Evolutionary conservation across 371 early-diverging fungal species (phyloP).

Genomic region (Circinella minor): DNA sequence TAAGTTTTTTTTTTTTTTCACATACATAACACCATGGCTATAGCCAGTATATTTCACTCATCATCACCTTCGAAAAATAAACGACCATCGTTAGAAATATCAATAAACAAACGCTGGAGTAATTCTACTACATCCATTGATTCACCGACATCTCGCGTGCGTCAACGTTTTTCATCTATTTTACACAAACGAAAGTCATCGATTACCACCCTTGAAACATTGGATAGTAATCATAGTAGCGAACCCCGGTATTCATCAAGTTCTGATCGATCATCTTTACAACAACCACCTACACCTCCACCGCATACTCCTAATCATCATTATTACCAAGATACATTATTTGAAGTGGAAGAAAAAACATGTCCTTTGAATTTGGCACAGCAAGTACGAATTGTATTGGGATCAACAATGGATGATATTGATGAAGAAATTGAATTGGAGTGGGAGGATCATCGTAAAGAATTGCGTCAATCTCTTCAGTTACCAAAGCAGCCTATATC

Average conservation of each 20-base stretch:
- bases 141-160: conserved; percentile 9
- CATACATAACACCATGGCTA: background rate
- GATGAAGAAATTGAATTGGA: conserved; percentile 32
- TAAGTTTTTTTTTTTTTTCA: background rate
- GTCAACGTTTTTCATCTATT: conserved; percentile 9
- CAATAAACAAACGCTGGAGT: background rate
- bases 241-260: conserved; percentile 12
- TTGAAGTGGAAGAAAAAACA: background rate
- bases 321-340: background rate
- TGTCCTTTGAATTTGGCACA: conserved; percentile 10
- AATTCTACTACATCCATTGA: background rate
- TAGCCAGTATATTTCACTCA: background rate
- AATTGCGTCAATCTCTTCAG: conserved; percentile 20
- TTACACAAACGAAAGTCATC: background rate
- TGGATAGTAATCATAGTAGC: background rate
- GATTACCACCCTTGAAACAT: background rate
- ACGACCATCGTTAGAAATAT: background rate
- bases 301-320: background rate
- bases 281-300: conserved; percentile 13
- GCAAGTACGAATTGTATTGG: conserved; percentile 25
- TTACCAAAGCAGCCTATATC: conserved; percentile 11
- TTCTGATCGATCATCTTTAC: conserved; percentile 10
- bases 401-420: conserved; percentile 24
- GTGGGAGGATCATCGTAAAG: conserved; percentile 29
- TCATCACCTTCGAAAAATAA: background rate